Conservation (phyloP, 495 filamentous ascomycete genomes). For the Glarea lozoyensis region DNA sequence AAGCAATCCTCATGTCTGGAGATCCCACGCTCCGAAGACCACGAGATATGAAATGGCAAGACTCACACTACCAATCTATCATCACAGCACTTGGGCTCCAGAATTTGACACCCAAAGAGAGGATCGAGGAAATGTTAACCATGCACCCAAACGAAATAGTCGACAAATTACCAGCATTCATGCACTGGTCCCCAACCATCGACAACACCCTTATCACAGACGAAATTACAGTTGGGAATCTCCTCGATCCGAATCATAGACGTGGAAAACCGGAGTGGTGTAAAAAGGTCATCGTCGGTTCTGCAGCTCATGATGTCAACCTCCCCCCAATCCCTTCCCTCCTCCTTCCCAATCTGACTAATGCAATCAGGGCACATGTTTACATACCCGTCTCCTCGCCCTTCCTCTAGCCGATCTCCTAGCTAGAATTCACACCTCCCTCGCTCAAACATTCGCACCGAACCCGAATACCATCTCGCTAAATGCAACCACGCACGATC, state of each 20-base stretch:
- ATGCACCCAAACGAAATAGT: constrained; percentile 2
- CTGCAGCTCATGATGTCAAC: constrained; percentile 8
- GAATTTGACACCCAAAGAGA: neutral
- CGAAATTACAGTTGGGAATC: constrained; percentile 6
- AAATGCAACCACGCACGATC: neutral
- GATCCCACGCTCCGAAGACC: constrained; percentile 10
- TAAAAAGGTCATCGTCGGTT: constrained; percentile 7
- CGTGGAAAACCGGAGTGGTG: constrained; percentile 12
- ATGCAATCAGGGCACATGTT: constrained; percentile 5
- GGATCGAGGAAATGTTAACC: neutral
- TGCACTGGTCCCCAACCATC: constrained; percentile 9
- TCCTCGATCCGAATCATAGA: neutral
- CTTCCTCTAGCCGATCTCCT: neutral
- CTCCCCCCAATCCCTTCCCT: neutral
- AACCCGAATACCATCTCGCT: neutral
- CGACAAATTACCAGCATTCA: constrained; percentile 1
- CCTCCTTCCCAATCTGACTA: neutral
- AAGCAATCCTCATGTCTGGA: constrained; percentile 14
- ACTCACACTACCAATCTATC: constrained; percentile 1
- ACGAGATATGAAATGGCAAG: constrained; percentile 8
- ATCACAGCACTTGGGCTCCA: neutral
- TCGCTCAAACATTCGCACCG: neutral
- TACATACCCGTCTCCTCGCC: neutral
- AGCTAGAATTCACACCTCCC: neutral
- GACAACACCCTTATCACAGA: constrained; percentile 8